A percentile compares a stretch with the other conserved stretches of the same genome.
phyloP scores from a whole-genome alignment of 1,284 basidiomycete species.

The Leccinum subspadiceum region DNA sequence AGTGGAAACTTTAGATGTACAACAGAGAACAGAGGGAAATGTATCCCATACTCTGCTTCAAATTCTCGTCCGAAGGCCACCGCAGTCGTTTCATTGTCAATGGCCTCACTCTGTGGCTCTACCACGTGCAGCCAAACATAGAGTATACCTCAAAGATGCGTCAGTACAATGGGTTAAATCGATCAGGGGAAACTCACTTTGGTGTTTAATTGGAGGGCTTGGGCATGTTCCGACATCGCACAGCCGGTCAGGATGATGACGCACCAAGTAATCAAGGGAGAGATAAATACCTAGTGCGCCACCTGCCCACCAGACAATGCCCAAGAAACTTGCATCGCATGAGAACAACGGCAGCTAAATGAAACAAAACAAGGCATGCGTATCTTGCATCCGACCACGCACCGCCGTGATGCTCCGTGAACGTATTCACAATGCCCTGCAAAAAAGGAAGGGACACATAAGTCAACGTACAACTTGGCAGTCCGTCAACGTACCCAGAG shows the following conservation, averaged over 20 bases:
- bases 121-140: too few relatives aligned
- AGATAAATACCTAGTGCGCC: constrained; percentile 88
- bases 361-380: constrained; percentile 45
- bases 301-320: constrained; percentile 80
- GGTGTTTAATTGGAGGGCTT: too few relatives aligned
- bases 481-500: constrained; percentile 64
- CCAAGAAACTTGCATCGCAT: constrained; percentile 37
- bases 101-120: too few relatives aligned
- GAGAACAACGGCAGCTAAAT: not conserved
- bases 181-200: too few relatives aligned
- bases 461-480: not conserved
- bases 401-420: constrained; percentile 85
- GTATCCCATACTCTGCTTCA: constrained; percentile 63
- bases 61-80: constrained; percentile 77
- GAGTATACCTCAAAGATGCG: too few relatives aligned
- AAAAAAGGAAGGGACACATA: not conserved
- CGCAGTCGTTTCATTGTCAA: constrained; percentile 36
- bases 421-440: constrained; percentile 75
- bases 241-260: constrained; percentile 5
- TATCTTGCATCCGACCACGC: constrained; percentile 93
- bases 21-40: not conserved
- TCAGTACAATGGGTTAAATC: too few relatives aligned
- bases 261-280: constrained; percentile 73
- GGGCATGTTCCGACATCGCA: too few relatives aligned
- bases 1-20: constrained; percentile 11